These are phyloP conservation scores for Elaeis oleifera DNA, from an alignment of 202 grass and related monocot species.

Conservation along the genomic window DNA sequence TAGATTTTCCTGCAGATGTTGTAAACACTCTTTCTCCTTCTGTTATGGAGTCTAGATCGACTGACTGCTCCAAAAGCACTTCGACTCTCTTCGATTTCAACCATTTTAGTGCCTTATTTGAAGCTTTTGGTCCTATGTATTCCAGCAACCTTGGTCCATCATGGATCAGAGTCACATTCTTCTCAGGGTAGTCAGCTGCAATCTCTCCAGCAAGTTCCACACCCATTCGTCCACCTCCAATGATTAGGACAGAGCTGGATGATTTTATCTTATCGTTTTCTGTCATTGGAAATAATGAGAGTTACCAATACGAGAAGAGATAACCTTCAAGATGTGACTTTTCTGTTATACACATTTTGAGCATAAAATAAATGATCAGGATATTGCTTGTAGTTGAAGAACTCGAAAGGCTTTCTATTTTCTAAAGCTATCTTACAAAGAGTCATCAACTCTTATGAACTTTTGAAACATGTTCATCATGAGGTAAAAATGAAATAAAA, in stretches of 20 bases:
- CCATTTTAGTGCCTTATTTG: slow-evolving; percentile 3
- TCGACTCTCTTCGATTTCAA: neutral
- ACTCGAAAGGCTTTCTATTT: no score
- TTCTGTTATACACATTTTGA: no score
- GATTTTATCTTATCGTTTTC: slow-evolving; percentile 5
- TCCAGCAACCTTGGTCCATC: neutral
- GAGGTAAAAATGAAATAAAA: no score
- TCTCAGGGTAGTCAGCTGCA: slow-evolving; percentile 2
- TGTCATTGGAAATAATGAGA: neutral
- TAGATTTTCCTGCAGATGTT: neutral
- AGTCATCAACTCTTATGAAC: no score
- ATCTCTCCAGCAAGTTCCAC: slow-evolving; percentile 12
- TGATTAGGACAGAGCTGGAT: slow-evolving; percentile 3
- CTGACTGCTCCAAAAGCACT: neutral
- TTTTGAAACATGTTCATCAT: no score
- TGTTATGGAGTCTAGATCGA: neutral
- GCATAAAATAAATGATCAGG: no score
- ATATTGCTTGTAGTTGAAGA: no score
- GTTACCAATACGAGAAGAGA: no score
- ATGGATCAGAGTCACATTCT: slow-evolving; percentile 14
- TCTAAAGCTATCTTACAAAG: no score
- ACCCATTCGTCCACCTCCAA: slow-evolving; percentile 8
- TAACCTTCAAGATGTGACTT: no score
- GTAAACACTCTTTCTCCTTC: neutral
- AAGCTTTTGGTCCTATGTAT: slow-evolving; percentile 1